Conservation (phyloP, 352 stramenopile species). For the Paralagenidium karlingii region DNA sequence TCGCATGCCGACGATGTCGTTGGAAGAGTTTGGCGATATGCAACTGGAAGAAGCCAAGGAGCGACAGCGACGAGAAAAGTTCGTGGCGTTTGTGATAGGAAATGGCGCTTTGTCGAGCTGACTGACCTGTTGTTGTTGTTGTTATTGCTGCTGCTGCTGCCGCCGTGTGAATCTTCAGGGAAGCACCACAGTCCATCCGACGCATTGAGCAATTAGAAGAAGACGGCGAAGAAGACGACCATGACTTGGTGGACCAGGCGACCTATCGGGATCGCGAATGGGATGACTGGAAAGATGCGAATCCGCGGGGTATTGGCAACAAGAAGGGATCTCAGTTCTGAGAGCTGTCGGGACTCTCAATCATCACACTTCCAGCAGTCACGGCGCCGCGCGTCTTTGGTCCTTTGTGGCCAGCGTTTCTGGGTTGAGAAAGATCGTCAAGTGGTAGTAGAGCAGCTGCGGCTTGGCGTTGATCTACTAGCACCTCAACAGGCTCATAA, state of each 20-base stretch:
- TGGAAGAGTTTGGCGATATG: constrained; percentile 88
- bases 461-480: no score
- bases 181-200: constrained; percentile 37
- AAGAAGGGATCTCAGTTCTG: constrained; percentile 93
- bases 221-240: constrained; percentile 93
- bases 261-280: constrained; percentile 90
- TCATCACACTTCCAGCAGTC: no score
- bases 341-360: constrained; percentile 3
- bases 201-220: constrained; percentile 90
- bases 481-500: no score
- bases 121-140: neutral
- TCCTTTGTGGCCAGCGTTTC: no score
- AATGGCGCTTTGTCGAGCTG: neutral
- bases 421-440: no score
- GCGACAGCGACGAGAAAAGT: constrained; percentile 70
- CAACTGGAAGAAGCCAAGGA: constrained; percentile 83
- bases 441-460: no score
- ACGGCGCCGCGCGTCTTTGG: no score
- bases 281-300: constrained; percentile 96
- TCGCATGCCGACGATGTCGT: constrained; percentile 91
- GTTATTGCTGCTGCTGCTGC: neutral
- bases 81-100: constrained; percentile 3
- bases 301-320: constrained; percentile 93
- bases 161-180: constrained; percentile 12
- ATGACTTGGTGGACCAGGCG: constrained; percentile 84